Conservation (phyloP, 1,284 basidiomycete genomes). For the Ganoderma sp. region DNA sequence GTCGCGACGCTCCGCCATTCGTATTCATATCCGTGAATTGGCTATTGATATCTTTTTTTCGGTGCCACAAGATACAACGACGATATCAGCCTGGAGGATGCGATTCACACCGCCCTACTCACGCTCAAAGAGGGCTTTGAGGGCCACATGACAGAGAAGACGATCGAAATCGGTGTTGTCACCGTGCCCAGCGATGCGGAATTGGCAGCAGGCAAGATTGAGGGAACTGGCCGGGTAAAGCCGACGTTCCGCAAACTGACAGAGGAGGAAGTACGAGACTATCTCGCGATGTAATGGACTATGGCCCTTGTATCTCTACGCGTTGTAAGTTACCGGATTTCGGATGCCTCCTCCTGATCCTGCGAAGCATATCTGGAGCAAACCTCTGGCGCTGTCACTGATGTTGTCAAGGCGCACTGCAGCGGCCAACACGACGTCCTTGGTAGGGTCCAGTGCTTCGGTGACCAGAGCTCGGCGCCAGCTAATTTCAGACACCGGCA, state of each 20-base stretch:
- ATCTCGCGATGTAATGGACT: slow-evolving; percentile 73
- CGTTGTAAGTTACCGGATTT: slow-evolving; percentile 33
- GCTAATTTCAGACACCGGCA: background rate
- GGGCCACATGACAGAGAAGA: slow-evolving; percentile 99
- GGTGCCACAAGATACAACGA: slow-evolving; percentile 86
- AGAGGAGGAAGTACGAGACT: slow-evolving; percentile 95
- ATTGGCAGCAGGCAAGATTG: slow-evolving; percentile 74
- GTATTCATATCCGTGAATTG: slow-evolving; percentile 18
- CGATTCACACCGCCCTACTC: slow-evolving; percentile 98
- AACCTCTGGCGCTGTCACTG: background rate
- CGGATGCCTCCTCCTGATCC: slow-evolving; percentile 19
- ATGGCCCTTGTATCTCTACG: slow-evolving; percentile 29
- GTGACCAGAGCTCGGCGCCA: background rate
- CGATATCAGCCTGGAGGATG: slow-evolving; percentile 98
- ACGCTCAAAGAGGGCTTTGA: slow-evolving; percentile 99
- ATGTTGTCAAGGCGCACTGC: background rate
- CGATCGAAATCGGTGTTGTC: slow-evolving; percentile 97
- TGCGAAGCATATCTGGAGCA: background rate
- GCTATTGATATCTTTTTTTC: slow-evolving; percentile 12
- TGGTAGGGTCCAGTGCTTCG: background rate
- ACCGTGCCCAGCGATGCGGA: slow-evolving; percentile 84
- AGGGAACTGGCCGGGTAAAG: slow-evolving; percentile 75
- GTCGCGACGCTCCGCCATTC: background rate
- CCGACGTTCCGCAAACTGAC: slow-evolving; percentile 93
- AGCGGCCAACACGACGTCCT: background rate